Base-by-base conservation (phyloP, 306 rosid species). In the Potentilla sterilis region DNA sequence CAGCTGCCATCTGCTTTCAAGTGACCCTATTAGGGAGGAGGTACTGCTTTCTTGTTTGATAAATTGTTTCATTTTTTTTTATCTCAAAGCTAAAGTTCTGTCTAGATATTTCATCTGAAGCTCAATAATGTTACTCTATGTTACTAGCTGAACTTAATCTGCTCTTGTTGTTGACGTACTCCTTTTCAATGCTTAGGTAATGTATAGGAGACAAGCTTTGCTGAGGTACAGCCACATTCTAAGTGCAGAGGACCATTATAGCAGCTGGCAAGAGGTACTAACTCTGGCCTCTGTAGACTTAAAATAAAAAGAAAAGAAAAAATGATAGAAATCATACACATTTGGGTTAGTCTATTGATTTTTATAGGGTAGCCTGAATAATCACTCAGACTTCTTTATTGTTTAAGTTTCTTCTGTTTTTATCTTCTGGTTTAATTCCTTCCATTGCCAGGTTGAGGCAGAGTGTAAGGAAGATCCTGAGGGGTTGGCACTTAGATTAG, bases 381-480 rank as follows among this genome's bases (percentile, higher is more conserved):
- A 21, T 72, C 66, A 55, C 28, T 52, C 35, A 22, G 22, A 21
- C 35, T n/a, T 52, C 37, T 16, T 28, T 51, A 40, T n/a, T 64
- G 32, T 21, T 18, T 11, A 22, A 47, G 49, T 51, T 9, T 21
- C 52, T 69, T 14, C n/a, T 34, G 7, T 49, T 58, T 12, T 43
- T 46, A 11, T 64, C 47, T 35, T 67, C 28, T 61, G 22, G 59
- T 13, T 34, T 73, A 77, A 51, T 40, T 78, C 6, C 37, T 80
- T 79, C 40, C 66, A 47, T 28, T 83, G 37, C 78, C 85, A 94
- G 98, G 97, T 94, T 78, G 98, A 94, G 87, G 98, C 93, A 75
- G 97, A 88, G 79, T 94, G 94, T 82, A 94, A 92, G 77, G 95
- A 92, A 86, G 98, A 94, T 87, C 97, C 98, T 49, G 98, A 94